Evolutionary conservation across 2,329 filamentous ascomycete species (phyloP).

Genomic region (Cordyceps cicadae): DNA sequence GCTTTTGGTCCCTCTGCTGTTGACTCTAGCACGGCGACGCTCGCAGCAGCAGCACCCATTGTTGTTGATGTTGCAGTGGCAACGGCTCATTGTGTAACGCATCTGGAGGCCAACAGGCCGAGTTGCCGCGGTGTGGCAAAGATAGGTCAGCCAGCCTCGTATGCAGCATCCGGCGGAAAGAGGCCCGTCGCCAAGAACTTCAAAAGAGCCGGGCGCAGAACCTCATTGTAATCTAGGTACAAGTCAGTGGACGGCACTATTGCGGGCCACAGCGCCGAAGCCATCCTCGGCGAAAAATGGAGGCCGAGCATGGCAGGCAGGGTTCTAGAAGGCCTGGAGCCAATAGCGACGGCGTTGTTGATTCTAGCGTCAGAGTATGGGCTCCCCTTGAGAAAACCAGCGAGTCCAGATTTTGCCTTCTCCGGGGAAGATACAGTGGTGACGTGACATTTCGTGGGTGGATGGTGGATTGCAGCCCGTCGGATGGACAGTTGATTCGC

Average conservation of each 20-base stretch:
- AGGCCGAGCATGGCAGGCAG: background rate
- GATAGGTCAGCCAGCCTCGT: background rate
- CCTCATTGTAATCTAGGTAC: background rate
- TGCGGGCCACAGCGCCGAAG: background rate
- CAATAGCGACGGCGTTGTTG: background rate
- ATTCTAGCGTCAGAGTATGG: background rate
- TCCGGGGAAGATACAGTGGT: background rate
- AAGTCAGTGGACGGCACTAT: background rate
- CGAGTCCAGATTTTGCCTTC: slow-evolving; percentile 1
- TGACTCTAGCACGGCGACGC: background rate
- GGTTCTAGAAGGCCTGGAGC: slow-evolving; percentile 3
- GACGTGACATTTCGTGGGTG: background rate
- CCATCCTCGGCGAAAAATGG: background rate
- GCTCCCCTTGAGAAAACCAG: background rate
- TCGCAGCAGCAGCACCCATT: background rate
- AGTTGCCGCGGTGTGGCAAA: background rate
- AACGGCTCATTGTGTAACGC: background rate
- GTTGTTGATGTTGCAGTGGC: background rate
- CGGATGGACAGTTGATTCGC: background rate
- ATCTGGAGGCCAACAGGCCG: background rate
- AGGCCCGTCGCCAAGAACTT: background rate
- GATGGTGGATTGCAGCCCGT: background rate
- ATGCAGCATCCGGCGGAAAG: background rate
- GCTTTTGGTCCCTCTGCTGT: background rate
- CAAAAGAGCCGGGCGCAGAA: background rate